phyloP scores from a whole-genome alignment of 148 eudicot genomes.

The Rhododendron vialii region DNA sequence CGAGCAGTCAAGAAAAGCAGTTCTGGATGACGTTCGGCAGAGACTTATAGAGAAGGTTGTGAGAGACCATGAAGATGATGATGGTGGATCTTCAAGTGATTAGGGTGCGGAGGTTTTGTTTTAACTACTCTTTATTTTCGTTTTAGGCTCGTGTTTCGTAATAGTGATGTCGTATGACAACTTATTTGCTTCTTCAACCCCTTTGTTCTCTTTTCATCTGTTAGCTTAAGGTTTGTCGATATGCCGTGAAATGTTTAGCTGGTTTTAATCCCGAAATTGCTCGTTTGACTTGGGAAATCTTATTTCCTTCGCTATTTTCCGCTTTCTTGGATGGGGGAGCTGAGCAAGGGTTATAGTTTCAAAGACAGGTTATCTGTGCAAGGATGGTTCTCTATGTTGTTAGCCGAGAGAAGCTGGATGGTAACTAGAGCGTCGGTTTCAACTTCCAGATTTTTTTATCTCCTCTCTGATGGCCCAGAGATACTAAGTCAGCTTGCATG shows the following conservation, averaged over 20 bases:
- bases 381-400: no score
- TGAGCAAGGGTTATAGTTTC: background rate
- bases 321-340: background rate
- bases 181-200: background rate
- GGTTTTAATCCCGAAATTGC: background rate
- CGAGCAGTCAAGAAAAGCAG: conserved; percentile 50
- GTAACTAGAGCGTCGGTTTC: no score
- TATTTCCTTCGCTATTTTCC: background rate
- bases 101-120: conserved; percentile 10
- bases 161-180: background rate
- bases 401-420: no score
- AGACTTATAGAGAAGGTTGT: conserved; percentile 35
- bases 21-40: conserved; percentile 50
- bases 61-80: conserved; percentile 56
- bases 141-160: background rate
- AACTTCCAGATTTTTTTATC: no score
- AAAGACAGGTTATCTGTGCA: no score
- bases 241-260: background rate
- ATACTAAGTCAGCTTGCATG: no score
- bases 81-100: conserved; percentile 70
- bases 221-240: background rate
- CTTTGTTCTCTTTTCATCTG: background rate
- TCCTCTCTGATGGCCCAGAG: no score
- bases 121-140: background rate
- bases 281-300: background rate